Evolutionary conservation across 176 grass and related monocot species (phyloP).

Genomic region (Aechmea fasciata): DNA sequence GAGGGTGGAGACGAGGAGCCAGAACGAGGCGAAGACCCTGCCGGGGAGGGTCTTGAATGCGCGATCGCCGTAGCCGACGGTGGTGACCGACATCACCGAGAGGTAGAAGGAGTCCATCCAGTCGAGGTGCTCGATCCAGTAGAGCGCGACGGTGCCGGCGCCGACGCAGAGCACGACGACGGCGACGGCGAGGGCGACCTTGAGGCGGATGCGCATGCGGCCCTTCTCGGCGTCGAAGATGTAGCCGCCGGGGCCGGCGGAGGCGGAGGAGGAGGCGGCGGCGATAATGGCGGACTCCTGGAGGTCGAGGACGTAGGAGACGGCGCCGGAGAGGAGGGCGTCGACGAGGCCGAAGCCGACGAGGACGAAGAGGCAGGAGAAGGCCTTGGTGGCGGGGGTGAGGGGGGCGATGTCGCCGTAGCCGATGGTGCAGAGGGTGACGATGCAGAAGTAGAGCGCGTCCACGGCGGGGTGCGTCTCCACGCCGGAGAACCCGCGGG

Average conservation of each 20-base stretch:
- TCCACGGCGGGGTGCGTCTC: conserved; percentile 25
- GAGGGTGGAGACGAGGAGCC: conserved; percentile 54
- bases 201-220: conserved; percentile 24
- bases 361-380: conserved; percentile 45
- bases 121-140: conserved; percentile 29
- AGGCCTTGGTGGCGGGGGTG: conserved; percentile 31
- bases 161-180: conserved; percentile 26
- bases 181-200: conserved; percentile 9
- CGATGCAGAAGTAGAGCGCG: conserved; percentile 66
- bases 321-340: conserved; percentile 36
- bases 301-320: conserved; percentile 60
- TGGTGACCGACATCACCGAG: conserved; percentile 56
- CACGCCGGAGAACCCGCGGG: conserved; percentile 35
- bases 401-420: conserved; percentile 51
- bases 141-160: conserved; percentile 26
- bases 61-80: conserved; percentile 57
- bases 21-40: conserved; percentile 40
- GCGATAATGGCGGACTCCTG: conserved; percentile 45
- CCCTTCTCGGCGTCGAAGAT: conserved; percentile 25
- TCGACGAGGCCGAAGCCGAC: conserved; percentile 39
- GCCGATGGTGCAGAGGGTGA: conserved; percentile 44
- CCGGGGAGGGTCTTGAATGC: conserved; percentile 37
- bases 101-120: conserved; percentile 47
- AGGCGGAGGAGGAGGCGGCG: conserved; percentile 26
- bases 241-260: conserved; percentile 33